Conservation (phyloP, 495 filamentous ascomycete genomes). For the Elaphomyces granulatus region DNA sequence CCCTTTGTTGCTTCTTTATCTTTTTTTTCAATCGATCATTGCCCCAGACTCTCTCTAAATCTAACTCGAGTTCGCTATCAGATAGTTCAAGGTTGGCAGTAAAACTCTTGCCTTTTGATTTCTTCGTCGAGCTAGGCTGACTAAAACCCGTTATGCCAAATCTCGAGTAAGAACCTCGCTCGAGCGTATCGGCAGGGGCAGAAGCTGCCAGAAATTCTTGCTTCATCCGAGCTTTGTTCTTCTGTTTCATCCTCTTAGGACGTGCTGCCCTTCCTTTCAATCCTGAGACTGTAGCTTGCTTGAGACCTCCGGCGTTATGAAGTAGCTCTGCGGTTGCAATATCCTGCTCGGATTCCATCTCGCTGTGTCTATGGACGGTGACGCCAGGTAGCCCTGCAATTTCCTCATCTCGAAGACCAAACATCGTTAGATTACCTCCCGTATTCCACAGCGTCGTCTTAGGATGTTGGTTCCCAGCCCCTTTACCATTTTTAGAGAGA, state of each 20-base stretch:
- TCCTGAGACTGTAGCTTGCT: constrained; percentile 23
- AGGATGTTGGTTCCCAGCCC: background rate
- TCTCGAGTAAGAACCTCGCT: constrained; percentile 48
- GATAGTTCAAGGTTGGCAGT: constrained; percentile 39
- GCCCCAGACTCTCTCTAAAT: constrained; percentile 48
- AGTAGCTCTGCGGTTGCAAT: constrained; percentile 9
- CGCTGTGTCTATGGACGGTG: constrained; percentile 29
- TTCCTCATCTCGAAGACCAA: no score
- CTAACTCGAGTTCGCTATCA: constrained; percentile 59
- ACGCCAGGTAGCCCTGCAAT: no score
- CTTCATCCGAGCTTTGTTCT: constrained; percentile 4
- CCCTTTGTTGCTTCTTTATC: constrained; percentile 60
- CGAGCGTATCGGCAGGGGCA: constrained; percentile 49
- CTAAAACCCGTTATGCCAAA: constrained; percentile 78
- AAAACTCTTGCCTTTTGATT: constrained; percentile 40
- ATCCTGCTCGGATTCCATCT: constrained; percentile 30
- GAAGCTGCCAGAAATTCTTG: constrained; percentile 42
- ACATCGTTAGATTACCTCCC: no score
- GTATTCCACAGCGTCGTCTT: background rate
- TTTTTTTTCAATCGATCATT: constrained; percentile 77
- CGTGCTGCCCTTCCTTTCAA: constrained; percentile 4
- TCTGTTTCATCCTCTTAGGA: constrained; percentile 6
- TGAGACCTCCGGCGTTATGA: constrained; percentile 12
- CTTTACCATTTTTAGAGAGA: background rate
- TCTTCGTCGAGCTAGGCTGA: constrained; percentile 41